These are phyloP conservation scores for Colletotrichum cereale DNA, from an alignment of 2,329 filamentous ascomycete species.

Conservation along the genomic window DNA sequence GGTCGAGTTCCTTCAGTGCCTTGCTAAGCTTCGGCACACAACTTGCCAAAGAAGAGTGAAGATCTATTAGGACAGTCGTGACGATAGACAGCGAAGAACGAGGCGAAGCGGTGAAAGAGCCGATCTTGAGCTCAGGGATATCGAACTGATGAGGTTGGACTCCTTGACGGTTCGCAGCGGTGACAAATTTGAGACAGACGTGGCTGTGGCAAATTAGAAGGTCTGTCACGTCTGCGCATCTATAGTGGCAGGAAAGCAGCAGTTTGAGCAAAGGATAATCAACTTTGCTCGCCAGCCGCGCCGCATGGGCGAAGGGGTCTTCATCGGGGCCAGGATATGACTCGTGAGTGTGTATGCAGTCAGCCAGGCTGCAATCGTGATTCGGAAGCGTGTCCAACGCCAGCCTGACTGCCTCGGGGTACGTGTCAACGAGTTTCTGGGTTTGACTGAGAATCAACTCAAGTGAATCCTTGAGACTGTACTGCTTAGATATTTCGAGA, in stretches of 20 bases:
- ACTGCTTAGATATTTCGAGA: conserved; percentile 43
- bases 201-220: conserved; percentile 48
- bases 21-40: neutral
- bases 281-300: conserved; percentile 36
- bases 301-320: conserved; percentile 38
- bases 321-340: conserved; percentile 2
- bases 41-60: conserved; percentile 45
- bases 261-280: conserved; percentile 54
- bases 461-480: conserved; percentile 46
- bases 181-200: conserved; percentile 49
- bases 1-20: neutral
- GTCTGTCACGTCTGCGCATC: conserved; percentile 54
- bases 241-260: conserved; percentile 53
- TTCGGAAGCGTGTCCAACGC: conserved; percentile 33
- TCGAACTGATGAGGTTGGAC: conserved; percentile 49
- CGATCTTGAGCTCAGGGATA: conserved; percentile 56
- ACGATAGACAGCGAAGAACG: conserved; percentile 51
- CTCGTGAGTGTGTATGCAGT: conserved; percentile 50
- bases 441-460: conserved; percentile 51
- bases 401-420: conserved; percentile 47
- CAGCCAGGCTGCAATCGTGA: conserved; percentile 46
- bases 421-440: conserved; percentile 52
- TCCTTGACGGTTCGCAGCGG: conserved; percentile 43
- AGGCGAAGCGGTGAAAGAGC: conserved; percentile 52
- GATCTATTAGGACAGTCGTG: conserved; percentile 49